phyloP scores from a whole-genome alignment of 306 rosid genomes.

The Cucurbita moschata region DNA sequence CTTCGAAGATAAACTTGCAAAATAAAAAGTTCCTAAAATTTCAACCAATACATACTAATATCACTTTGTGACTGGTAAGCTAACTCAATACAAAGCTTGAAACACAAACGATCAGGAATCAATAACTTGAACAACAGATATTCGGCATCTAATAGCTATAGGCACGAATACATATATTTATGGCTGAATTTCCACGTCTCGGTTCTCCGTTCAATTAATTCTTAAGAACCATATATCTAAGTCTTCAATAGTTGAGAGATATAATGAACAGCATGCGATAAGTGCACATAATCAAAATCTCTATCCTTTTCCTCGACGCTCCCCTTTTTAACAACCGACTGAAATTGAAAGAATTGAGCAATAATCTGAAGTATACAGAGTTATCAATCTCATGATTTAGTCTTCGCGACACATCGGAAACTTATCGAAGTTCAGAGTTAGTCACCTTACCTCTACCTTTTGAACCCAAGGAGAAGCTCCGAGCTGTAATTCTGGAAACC shows the following conservation, averaged over 20 bases:
- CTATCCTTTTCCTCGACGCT: neutral
- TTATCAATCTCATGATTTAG: neutral
- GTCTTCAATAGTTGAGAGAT: neutral
- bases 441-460: conserved; percentile 21
- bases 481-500: conserved; percentile 8
- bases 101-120: neutral
- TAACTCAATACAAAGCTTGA: neutral
- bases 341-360: neutral
- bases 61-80: neutral
- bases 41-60: neutral
- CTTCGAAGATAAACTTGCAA: no score
- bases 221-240: neutral
- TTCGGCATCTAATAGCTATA: neutral
- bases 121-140: neutral
- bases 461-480: conserved; percentile 6
- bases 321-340: neutral
- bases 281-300: neutral
- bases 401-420: neutral
- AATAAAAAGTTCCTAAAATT: neutral
- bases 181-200: neutral
- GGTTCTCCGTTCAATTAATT: no score
- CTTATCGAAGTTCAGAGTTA: neutral
- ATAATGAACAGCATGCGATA: neutral
- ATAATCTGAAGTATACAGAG: neutral
- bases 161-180: neutral